Base-by-base conservation (phyloP, 2,329 filamentous ascomycete genomes). In the Apiospora kogelbergensis region DNA sequence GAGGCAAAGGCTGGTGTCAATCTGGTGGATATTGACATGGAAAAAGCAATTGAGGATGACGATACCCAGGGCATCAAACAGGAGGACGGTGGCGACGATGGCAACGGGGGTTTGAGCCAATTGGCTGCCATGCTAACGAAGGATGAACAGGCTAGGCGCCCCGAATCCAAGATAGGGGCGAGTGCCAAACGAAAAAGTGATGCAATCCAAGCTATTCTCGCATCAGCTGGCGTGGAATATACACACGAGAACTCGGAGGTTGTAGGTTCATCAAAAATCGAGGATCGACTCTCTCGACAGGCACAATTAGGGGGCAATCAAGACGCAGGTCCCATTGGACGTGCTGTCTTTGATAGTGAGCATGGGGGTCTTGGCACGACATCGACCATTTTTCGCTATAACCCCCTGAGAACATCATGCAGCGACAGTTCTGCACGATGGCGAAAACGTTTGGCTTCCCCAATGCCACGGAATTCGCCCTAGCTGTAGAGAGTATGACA, bases 171-270 rank as follows among this genome's bases (percentile, higher is more conserved):
- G 6, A 72, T 74, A 65, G 83, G 80, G 68, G 74, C 77, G 5
- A 57, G 37, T 10, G 78, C 77, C 33, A 83, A 80, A 66, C 78
- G 81, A 4, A 85, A 84, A 73, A 90, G 86, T 63, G 93, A 98
- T 75, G 91, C 93, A 0, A 87, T 98, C 41, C 92, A 95, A 74
- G 96, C 94, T 2, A 98, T 99, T 71, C 88, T 99, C 1, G 90
- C 93, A 2, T 89, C 91, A 9, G 94, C 93, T 0, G 96, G 96
- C 1, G 95, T 99, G 0, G 91, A 96, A 76, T 99, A 99, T 78
- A 97, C 94, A 0, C 96, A 99, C 77, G 93, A 98, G 74, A 99
- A 99, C 78, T 94, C 93, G 1, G 95, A 99, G 80, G 95, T 99
- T 17, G 89, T 99, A 68, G 96, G 96, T 13, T 91, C 93, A 0